Evolutionary conservation across 2,329 filamentous ascomycete species (phyloP).

Genomic region (Didymosphaeria variabile): DNA sequence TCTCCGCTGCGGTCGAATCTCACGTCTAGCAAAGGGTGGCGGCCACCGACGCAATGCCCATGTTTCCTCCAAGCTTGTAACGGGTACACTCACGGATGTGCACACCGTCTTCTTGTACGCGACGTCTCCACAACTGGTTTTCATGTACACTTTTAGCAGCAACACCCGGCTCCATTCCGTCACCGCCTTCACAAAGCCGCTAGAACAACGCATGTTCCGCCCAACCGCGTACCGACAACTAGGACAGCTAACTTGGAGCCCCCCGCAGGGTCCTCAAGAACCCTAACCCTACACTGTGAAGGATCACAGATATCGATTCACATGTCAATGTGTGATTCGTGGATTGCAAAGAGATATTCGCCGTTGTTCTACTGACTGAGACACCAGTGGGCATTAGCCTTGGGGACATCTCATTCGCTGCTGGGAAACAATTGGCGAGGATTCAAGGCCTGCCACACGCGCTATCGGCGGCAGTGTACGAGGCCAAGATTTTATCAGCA

Average conservation of each 20-base stretch:
- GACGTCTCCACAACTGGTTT: constrained; percentile 3
- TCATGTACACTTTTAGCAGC: not conserved
- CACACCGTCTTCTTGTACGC: not conserved
- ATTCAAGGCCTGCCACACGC: not conserved
- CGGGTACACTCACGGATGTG: no score
- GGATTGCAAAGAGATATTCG: constrained; percentile 2
- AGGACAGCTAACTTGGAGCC: constrained; percentile 3
- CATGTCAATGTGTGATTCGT: constrained; percentile 5
- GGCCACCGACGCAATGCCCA: not conserved
- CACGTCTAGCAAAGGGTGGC: not conserved
- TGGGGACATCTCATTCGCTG: not conserved
- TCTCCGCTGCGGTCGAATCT: not conserved
- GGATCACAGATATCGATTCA: constrained; percentile 6
- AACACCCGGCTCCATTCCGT: constrained; percentile 6
- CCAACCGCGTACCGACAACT: constrained; percentile 4
- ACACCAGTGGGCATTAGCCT: not conserved
- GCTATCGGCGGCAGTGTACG: constrained; percentile 9
- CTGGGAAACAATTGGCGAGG: not conserved
- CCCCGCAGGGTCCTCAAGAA: not conserved
- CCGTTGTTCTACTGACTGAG: not conserved
- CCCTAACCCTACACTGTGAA: constrained; percentile 10
- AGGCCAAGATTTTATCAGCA: not conserved
- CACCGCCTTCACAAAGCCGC: constrained; percentile 7
- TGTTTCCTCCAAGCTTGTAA: no score
- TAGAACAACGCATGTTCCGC: not conserved